Base-by-base conservation (phyloP, 805 yeast genomes). In the Sugiyamaella mastotermitis region DNA sequence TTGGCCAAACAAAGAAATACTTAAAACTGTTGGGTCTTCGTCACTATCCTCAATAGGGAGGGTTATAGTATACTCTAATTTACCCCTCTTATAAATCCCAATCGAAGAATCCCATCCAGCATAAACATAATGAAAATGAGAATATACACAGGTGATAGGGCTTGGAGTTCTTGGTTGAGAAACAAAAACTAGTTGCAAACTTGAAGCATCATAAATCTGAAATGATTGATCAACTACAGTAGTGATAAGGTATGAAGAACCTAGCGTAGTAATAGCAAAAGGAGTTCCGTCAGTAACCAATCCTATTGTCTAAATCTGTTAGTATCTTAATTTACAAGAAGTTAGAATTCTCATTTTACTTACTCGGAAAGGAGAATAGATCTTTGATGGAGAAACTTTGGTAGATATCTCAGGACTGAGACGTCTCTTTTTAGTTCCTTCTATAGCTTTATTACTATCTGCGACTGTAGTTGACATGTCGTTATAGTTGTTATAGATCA, bases 191-290 rank as follows among this genome's bases (percentile, higher is more conserved):
- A 90, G 65, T 49, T 84, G 92, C 45, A 90, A 65, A 5, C 83
- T 85, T 22, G 90, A 77, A 10, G 52, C 95, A 64, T 92, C 98
- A 55, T 83, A 92, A 20, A 92, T 85, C 59, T 90, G 97, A 65
- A 92, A 85, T 1, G 90, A 72, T 37, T 78, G 71, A 2, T 97
- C 97, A 16, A 92, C 95, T 31, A 84, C 78, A 0, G 97, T 90
- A 13, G 81, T 94, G 27, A 86, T 76, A 53, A 88, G 83, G 52
- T 83, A 88, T 1, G 94, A 78, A 11, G 84, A 72, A 37, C 98
- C 98, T 42, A 90, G 69, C 1, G 90, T 78, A 19, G 97, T 94
- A 15, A 86, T 68, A 5, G 95, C 83, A 56, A 88, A 85, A 2
- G 97, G 97, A 1, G 72, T 68, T 25, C 75, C 80, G 55, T 85